Percentiles rank a stretch among this genome's conserved stretches.
phyloP scores from a whole-genome alignment of 768 basidiomycete genomes.

The Dacryopinax primogenitus region DNA sequence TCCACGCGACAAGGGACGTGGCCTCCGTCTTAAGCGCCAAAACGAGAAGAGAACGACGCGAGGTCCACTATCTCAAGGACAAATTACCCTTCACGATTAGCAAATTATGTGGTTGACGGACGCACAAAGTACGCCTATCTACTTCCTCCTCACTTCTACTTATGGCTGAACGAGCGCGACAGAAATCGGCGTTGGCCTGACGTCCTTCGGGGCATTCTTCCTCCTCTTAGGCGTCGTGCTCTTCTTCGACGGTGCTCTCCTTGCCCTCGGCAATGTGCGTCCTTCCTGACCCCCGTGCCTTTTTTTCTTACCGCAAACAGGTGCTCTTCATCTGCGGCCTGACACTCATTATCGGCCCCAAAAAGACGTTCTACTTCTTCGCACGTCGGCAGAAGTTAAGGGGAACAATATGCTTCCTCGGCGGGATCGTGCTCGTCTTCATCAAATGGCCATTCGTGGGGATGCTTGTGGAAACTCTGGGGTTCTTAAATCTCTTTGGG shows the following conservation, averaged over 20 bases:
- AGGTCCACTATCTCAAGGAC: not conserved
- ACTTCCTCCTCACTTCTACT: not conserved
- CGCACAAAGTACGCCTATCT: slow-evolving; percentile 33
- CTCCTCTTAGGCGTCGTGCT: slow-evolving; percentile 93
- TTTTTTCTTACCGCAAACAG: slow-evolving; percentile 30
- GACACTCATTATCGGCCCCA: slow-evolving; percentile 91
- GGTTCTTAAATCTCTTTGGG: slow-evolving; percentile 97
- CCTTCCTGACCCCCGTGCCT: slow-evolving; percentile 12
- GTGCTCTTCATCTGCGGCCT: slow-evolving; percentile 88
- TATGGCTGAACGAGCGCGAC: slow-evolving; percentile 8
- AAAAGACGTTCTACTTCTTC: slow-evolving; percentile 97
- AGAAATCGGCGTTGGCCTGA: slow-evolving; percentile 96
- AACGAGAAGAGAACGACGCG: not conserved
- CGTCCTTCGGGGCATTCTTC: slow-evolving; percentile 88
- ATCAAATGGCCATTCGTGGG: slow-evolving; percentile 91
- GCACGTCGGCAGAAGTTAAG: slow-evolving; percentile 88
- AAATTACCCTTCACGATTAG: not conserved
- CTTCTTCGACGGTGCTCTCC: slow-evolving; percentile 88
- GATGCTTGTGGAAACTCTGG: slow-evolving; percentile 86
- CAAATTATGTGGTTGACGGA: slow-evolving; percentile 42
- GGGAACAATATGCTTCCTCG: slow-evolving; percentile 77
- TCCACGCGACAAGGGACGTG: not conserved
- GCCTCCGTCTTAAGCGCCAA: not conserved
- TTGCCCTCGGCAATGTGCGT: slow-evolving; percentile 92
- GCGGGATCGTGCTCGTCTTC: slow-evolving; percentile 86